Evolutionary conservation across 2,329 filamentous ascomycete species (phyloP).

Genomic region (Fusarium denticulatum): DNA sequence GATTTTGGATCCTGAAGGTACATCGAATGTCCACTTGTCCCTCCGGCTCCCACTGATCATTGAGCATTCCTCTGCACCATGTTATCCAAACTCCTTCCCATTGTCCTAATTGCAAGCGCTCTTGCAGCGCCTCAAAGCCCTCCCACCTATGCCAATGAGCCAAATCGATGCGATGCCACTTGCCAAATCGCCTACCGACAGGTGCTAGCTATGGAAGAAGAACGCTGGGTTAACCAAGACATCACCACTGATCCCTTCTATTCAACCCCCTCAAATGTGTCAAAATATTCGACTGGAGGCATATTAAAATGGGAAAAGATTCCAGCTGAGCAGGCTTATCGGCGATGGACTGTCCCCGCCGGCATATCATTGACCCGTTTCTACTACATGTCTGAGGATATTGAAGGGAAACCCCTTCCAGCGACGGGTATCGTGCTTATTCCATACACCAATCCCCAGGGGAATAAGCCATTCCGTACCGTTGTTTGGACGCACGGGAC

Average conservation of each 20-base stretch:
- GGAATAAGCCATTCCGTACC: background rate
- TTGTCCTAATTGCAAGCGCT: accelerated
- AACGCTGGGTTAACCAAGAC: background rate
- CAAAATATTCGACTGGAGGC: background rate
- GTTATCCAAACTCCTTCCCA: background rate
- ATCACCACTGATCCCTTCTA: background rate
- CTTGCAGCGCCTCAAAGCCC: background rate
- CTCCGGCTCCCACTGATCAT: too few relatives aligned
- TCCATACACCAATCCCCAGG: background rate
- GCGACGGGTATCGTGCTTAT: background rate
- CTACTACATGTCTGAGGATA: background rate
- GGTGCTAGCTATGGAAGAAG: background rate
- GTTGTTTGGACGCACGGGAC: conserved; percentile 43
- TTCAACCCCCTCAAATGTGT: background rate
- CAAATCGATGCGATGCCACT: background rate
- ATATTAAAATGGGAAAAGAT: background rate
- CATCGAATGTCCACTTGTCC: too few relatives aligned
- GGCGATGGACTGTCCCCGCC: conserved; percentile 3
- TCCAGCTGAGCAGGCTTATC: background rate
- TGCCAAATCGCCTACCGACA: background rate
- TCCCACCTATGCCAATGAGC: background rate
- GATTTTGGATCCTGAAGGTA: too few relatives aligned
- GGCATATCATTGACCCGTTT: background rate
- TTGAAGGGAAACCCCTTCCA: background rate
- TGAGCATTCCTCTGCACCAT: accelerated